Percentiles rank a stretch among this genome's conserved stretches.
These are phyloP conservation scores for Fistulifera solaris DNA, from an alignment of 108 stramenopile genomes.

Conservation along the genomic window DNA sequence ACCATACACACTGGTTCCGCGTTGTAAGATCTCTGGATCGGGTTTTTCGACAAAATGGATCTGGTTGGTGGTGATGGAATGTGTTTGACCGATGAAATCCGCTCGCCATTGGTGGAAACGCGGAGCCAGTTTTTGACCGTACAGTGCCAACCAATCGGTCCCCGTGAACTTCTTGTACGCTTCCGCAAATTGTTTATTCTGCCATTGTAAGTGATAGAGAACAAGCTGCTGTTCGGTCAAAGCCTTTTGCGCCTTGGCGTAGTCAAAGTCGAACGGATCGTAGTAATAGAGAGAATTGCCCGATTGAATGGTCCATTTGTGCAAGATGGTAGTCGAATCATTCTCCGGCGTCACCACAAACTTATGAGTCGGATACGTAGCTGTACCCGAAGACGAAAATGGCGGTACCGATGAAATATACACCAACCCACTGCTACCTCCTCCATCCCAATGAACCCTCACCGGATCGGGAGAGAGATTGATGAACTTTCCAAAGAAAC, in stretches of 20 bases:
- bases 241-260: conserved; percentile 30
- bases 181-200: conserved; percentile 35
- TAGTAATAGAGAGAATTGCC: conserved; percentile 45
- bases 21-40: conserved; percentile 5
- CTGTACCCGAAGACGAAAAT: conserved; percentile 36
- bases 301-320: conserved; percentile 11
- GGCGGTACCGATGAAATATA: conserved; percentile 32
- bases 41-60: conserved; percentile 37
- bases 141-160: conserved; percentile 34
- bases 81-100: conserved; percentile 36
- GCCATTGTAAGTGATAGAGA: conserved; percentile 31
- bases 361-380: conserved; percentile 30
- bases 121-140: conserved; percentile 21
- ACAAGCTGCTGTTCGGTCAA: conserved; percentile 21
- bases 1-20: conserved; percentile 7
- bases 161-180: conserved; percentile 34
- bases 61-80: conserved; percentile 29
- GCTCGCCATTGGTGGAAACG: conserved; percentile 41
- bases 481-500: conserved; percentile 36
- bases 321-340: conserved; percentile 8
- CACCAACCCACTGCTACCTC: background rate
- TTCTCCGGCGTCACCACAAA: conserved; percentile 21
- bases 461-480: conserved; percentile 28
- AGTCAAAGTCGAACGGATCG: conserved; percentile 40
- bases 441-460: conserved; percentile 22